phyloP scores from a whole-genome alignment of 495 filamentous ascomycete species.

The Bryoglossum gracile region DNA sequence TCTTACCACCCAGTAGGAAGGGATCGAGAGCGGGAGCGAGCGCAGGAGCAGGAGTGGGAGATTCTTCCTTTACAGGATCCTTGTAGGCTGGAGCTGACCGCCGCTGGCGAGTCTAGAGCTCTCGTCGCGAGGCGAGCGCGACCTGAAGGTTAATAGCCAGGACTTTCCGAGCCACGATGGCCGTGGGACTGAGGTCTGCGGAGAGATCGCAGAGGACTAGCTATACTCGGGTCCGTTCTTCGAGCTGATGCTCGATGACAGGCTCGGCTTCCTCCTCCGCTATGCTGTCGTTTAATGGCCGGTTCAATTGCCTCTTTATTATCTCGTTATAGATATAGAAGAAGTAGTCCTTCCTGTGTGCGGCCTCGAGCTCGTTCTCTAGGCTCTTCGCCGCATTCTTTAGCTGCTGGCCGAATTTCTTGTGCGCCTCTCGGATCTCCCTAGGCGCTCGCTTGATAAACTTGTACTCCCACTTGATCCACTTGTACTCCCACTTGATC shows the following conservation, averaged over 20 bases:
- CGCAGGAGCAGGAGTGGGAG: neutral
- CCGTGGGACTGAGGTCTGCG: conserved; percentile 7
- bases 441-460: conserved; percentile 14
- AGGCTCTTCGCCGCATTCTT: conserved; percentile 9
- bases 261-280: conserved; percentile 14
- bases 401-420: conserved; percentile 9
- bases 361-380: conserved; percentile 5
- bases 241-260: conserved; percentile 12
- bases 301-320: conserved; percentile 19
- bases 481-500: conserved; percentile 5
- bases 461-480: conserved; percentile 12
- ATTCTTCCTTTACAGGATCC: conserved; percentile 7
- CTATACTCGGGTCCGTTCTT: conserved; percentile 13
- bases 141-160: conserved; percentile 6
- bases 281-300: conserved; percentile 6
- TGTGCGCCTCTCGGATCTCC: conserved; percentile 3
- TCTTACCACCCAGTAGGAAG: conserved; percentile 1
- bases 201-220: conserved; percentile 11
- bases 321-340: conserved; percentile 18
- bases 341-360: conserved; percentile 21
- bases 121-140: conserved; percentile 5
- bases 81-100: conserved; percentile 1
- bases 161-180: conserved; percentile 8
- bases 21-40: neutral
- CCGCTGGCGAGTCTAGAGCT: conserved; percentile 13